These are phyloP conservation scores for Astrocystis sublimbata DNA, from an alignment of 495 filamentous ascomycete genomes.

Conservation along the genomic window DNA sequence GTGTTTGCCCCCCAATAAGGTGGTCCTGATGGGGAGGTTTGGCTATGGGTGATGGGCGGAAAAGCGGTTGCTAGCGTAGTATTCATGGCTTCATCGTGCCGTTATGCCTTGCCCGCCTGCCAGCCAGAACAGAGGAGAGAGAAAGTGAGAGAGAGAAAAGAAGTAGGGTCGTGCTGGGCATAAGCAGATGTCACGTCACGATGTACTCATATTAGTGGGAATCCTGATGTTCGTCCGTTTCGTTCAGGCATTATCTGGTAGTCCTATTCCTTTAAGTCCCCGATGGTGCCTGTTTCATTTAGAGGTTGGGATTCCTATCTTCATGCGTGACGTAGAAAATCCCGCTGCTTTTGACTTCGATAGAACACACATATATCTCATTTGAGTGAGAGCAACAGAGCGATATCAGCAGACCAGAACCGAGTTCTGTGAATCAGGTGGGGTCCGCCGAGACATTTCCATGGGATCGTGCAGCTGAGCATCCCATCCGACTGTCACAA, in stretches of 20 bases:
- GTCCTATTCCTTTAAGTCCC: background rate
- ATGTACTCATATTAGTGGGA: background rate
- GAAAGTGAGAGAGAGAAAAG: background rate
- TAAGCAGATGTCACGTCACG: constrained; percentile 1
- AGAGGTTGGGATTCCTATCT: background rate
- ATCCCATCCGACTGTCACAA: constrained; percentile 13
- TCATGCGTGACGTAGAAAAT: background rate
- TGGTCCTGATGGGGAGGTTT: background rate
- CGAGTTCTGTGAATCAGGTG: background rate
- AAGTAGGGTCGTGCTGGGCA: background rate
- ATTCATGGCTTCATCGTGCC: constrained; percentile 9
- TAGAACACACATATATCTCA: background rate
- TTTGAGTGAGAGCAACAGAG: background rate
- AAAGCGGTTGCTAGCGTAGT: background rate
- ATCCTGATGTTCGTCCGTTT: background rate
- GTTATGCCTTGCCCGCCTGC: background rate
- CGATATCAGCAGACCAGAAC: background rate
- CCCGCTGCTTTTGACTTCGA: background rate
- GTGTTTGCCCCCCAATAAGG: background rate
- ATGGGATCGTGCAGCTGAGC: constrained; percentile 14
- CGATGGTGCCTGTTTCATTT: background rate
- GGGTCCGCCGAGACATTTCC: constrained; percentile 6
- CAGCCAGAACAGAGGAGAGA: background rate
- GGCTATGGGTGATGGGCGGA: background rate
- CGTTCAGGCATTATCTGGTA: background rate